Conservation (phyloP, 2,329 filamentous ascomycete species). For the Xylaria digitata region DNA sequence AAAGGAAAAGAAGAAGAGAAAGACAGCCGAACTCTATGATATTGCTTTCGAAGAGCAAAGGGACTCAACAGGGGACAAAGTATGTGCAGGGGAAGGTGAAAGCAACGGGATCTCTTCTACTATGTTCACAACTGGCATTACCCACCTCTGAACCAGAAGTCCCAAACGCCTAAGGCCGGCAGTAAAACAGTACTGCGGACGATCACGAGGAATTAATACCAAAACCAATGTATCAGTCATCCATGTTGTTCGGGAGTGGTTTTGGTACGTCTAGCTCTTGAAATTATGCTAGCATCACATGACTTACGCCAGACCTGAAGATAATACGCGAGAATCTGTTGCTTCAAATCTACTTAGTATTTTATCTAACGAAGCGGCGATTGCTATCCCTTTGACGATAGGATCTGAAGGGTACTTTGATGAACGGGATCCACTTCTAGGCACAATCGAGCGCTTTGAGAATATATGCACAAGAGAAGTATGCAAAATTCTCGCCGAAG, state of each 20-base stretch:
- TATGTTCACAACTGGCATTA: too few species aligned
- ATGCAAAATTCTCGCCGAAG: conserved; percentile 23
- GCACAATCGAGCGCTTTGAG: conserved; percentile 1
- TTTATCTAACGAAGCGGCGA: background rate
- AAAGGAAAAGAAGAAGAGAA: background rate
- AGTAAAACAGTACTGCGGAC: background rate
- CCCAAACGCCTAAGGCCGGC: background rate
- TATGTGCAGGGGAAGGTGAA: too few species aligned
- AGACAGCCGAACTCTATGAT: background rate
- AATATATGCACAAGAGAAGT: conserved; percentile 25
- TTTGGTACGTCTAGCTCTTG: conserved; percentile 18
- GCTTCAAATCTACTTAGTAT: background rate
- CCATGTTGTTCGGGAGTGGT: background rate
- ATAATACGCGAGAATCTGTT: conserved; percentile 2
- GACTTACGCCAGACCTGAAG: conserved; percentile 13
- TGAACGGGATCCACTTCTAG: background rate
- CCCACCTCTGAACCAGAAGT: too few species aligned
- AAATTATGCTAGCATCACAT: background rate
- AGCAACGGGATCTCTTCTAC: too few species aligned
- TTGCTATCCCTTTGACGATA: conserved; percentile 5
- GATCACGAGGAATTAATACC: background rate
- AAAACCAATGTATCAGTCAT: background rate
- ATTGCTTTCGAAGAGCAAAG: too few species aligned
- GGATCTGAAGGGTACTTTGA: background rate
- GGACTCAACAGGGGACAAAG: too few species aligned